phyloP scores from a whole-genome alignment of 1,284 basidiomycete genomes.

The Boletus coffeatus region DNA sequence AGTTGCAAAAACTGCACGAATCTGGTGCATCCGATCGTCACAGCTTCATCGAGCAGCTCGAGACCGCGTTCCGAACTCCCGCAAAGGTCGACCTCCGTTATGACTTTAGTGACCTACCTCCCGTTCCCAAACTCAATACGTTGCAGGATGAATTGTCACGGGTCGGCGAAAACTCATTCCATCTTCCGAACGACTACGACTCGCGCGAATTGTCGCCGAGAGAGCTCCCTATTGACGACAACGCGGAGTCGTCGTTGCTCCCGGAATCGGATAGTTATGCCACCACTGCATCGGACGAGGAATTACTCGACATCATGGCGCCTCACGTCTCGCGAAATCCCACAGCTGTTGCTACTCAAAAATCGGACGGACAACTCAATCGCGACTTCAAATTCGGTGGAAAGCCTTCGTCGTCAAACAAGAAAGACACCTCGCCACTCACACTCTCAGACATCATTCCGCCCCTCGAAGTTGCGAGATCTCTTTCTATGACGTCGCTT shows the following conservation, averaged over 20 bases:
- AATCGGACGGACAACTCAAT: constrained; percentile 61
- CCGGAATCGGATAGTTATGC: constrained; percentile 20
- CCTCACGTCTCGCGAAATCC: constrained; percentile 26
- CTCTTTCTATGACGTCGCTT: constrained; percentile 42
- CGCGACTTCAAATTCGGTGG: constrained; percentile 71
- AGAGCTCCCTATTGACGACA: constrained; percentile 20
- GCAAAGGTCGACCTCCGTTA: constrained; percentile 55
- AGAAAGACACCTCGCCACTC: constrained; percentile 26
- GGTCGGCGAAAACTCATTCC: constrained; percentile 20
- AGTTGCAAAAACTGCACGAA: constrained; percentile 65
- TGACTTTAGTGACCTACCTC: constrained; percentile 44
- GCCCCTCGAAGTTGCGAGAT: constrained; percentile 45
- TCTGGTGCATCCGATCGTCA: constrained; percentile 60
- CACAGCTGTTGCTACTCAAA: constrained; percentile 39
- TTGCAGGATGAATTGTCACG: constrained; percentile 25
- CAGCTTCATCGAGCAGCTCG: constrained; percentile 80
- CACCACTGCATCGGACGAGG: constrained; percentile 14
- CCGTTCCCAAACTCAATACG: constrained; percentile 27
- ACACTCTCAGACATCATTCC: constrained; percentile 74
- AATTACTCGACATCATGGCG: constrained; percentile 22
- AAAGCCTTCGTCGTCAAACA: constrained; percentile 29
- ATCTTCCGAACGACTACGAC: constrained; percentile 15
- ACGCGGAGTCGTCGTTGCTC: constrained; percentile 19
- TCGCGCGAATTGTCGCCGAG: constrained; percentile 14
- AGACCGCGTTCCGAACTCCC: constrained; percentile 72